A percentile compares a stretch with the other conserved stretches of the same genome.
phyloP scores from a whole-genome alignment of 257 asterid genomes.

The Nicotiana otophora region DNA sequence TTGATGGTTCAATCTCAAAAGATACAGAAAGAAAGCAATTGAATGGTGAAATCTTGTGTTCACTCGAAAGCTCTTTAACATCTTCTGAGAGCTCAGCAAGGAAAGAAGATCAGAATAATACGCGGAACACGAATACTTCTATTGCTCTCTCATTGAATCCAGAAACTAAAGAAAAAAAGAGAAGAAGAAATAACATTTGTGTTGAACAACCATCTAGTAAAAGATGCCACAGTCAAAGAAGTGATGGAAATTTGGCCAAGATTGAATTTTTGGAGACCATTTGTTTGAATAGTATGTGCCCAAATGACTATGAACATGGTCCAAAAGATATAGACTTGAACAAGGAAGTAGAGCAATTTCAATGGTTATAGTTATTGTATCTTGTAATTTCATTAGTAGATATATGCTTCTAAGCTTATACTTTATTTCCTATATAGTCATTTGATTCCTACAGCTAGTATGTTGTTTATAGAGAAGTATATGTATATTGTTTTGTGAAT shows the following conservation, averaged over 20 bases:
- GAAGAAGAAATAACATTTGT: slow-evolving; percentile 18
- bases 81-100: slow-evolving; percentile 61
- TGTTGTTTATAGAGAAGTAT: slow-evolving; percentile 15
- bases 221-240: slow-evolving; percentile 16
- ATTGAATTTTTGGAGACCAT: slow-evolving; percentile 21
- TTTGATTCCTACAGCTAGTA: slow-evolving; percentile 6
- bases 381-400: neutral
- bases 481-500: slow-evolving; percentile 18
- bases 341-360: slow-evolving; percentile 26
- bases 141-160: slow-evolving; percentile 36
- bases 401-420: slow-evolving; percentile 4
- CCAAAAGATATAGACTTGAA: slow-evolving; percentile 48
- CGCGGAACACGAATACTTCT: slow-evolving; percentile 21
- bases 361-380: slow-evolving; percentile 23
- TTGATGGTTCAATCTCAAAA: slow-evolving; percentile 36
- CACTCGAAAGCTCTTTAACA: slow-evolving; percentile 69
- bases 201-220: slow-evolving; percentile 20
- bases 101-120: slow-evolving; percentile 24
- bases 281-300: slow-evolving; percentile 52
- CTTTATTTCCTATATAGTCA: neutral
- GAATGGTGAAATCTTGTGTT: slow-evolving; percentile 30
- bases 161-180: slow-evolving; percentile 22
- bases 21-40: slow-evolving; percentile 21
- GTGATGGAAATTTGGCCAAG: slow-evolving; percentile 18
- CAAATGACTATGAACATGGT: slow-evolving; percentile 30